Evolutionary conservation across 2,329 filamentous ascomycete species (phyloP).

Genomic region (Cercospora janseana): DNA sequence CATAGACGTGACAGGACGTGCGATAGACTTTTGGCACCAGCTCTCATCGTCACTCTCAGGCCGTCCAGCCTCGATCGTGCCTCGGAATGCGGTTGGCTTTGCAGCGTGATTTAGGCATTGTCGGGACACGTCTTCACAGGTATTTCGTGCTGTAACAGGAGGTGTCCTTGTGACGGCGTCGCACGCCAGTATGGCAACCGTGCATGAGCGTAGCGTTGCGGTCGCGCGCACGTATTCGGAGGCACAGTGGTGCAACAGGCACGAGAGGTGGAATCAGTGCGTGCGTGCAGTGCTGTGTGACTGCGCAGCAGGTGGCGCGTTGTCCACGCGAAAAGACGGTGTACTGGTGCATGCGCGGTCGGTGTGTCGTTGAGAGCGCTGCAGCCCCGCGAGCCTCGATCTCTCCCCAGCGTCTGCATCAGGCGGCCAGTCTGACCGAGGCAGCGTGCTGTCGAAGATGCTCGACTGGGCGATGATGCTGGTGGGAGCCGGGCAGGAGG

Average conservation of each 20-base stretch:
- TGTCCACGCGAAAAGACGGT: conserved; percentile 7
- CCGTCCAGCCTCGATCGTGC: too few species aligned
- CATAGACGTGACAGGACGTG: too few species aligned
- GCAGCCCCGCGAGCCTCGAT: background rate
- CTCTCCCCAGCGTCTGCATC: too few species aligned
- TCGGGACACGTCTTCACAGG: background rate
- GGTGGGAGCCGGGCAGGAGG: background rate
- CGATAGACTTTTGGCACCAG: too few species aligned
- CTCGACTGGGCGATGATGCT: background rate
- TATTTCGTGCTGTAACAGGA: background rate
- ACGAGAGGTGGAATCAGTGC: background rate
- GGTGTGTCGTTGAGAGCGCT: background rate
- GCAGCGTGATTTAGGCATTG: too few species aligned
- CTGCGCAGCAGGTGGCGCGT: background rate
- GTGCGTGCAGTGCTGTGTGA: background rate
- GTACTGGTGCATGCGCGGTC: background rate
- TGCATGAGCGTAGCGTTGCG: background rate
- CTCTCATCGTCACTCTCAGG: too few species aligned
- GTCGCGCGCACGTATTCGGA: background rate
- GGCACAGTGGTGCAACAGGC: background rate
- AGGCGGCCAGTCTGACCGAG: background rate
- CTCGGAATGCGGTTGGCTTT: too few species aligned
- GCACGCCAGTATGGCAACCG: background rate
- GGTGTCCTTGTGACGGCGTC: background rate
- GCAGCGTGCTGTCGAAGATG: background rate